Evolutionary conservation across 208 protist genomes (phyloP).

Genomic region (Wallacemonas sp.): DNA sequence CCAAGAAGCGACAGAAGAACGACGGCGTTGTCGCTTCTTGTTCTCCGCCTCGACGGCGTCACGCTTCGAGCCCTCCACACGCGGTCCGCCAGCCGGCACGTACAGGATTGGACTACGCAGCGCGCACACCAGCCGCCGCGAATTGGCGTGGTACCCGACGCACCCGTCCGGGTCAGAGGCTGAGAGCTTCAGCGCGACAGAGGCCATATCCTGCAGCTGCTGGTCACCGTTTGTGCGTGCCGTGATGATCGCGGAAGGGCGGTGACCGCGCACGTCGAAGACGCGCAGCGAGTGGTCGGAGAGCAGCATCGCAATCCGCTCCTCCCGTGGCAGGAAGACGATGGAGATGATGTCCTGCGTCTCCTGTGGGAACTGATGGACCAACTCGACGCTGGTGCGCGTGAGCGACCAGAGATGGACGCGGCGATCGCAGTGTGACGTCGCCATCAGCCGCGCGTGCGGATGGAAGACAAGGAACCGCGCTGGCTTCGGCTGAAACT

Average conservation of each 20-base stretch:
- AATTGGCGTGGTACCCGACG: constrained; percentile 50
- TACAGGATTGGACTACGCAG: constrained; percentile 76
- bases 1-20: neutral
- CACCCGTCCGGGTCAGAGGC: constrained; percentile 65
- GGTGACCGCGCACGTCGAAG: constrained; percentile 69
- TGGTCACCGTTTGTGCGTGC: constrained; percentile 39
- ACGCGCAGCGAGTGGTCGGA: constrained; percentile 71
- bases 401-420: constrained; percentile 75
- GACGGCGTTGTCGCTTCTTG: neutral
- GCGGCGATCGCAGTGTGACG: constrained; percentile 75
- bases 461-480: constrained; percentile 52
- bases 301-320: constrained; percentile 63
- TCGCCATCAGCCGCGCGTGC: constrained; percentile 55
- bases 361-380: constrained; percentile 74
- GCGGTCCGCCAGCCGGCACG: constrained; percentile 21
- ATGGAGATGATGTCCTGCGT: constrained; percentile 74
- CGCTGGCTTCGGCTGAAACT: constrained; percentile 31
- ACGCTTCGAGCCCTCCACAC: constrained; percentile 13
- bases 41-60: neutral
- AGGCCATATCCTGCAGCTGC: constrained; percentile 60
- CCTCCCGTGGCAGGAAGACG: constrained; percentile 45
- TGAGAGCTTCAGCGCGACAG: constrained; percentile 58
- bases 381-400: constrained; percentile 56
- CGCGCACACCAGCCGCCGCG: constrained; percentile 56
- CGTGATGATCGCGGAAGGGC: constrained; percentile 52